Base-by-base conservation (phyloP, 768 basidiomycete genomes). In the Kwoniella europaea region DNA sequence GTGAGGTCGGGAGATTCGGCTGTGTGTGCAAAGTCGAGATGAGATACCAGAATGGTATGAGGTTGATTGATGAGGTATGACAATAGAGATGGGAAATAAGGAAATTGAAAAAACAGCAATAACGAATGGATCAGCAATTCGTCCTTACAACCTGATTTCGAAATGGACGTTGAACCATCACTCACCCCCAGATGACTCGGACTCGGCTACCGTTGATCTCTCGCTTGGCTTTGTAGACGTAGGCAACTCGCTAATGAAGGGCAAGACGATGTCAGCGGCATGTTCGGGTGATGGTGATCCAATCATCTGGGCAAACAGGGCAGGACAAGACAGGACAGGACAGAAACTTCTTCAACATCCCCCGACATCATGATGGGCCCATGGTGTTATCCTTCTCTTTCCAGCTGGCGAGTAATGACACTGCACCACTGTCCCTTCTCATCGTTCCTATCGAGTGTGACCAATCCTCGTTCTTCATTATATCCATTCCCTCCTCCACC, bases 191-290 rank as follows among this genome's bases (percentile, higher is more conserved):
- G 87, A 98, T 98, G 74, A 98, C 93, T 77, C 97, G 92, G 82
- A 98, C 87, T 86, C 95, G 94, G 77, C 93, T 92, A 71, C 97
- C 97, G 85, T 91, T 90, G 76, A 96, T 89, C 86, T 93, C 92
- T 85, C 90, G 88, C 88, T 97, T 94, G 71, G 94, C 96, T 84
- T 91, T 92, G 90, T 99, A 99, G 77, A 99, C 94, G 86, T 91
- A 99, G 71, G 97, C 97, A 74, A 99, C 88, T 79, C 96, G 92
- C 94, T 97, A 78, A 27, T 35, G 24, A 60, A 46, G 57, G 42
- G 42, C 20, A 16, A 43, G 18, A 7, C 13, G 42, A 16, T 29
- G 35, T 35, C 35, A 35, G 35, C 35, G 35, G 35, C 7, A 35
- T 35, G 35, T 35, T 6, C 35, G 35, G 6, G 35, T 35, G 35